phyloP scores from a whole-genome alignment of 2,329 filamentous ascomycete species.

The Myotisia sp. region DNA sequence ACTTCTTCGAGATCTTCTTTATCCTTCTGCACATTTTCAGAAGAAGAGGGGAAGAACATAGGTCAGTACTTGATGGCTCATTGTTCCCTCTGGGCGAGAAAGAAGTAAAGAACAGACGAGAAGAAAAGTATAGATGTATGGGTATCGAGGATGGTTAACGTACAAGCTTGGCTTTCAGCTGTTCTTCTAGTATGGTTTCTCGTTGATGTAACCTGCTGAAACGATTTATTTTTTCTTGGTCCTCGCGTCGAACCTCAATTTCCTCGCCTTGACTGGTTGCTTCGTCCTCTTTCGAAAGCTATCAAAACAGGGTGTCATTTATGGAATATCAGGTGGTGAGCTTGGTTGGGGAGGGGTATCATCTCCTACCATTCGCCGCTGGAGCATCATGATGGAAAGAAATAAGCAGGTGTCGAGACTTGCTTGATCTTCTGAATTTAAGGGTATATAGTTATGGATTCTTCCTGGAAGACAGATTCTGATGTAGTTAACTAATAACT shows the following conservation, averaged over 20 bases:
- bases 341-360: not conserved
- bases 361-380: slow-evolving; percentile 46
- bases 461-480: no score
- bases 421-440: no score
- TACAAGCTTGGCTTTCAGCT: slow-evolving; percentile 66
- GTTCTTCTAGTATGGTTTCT: slow-evolving; percentile 62
- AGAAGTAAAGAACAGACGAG: slow-evolving; percentile 1
- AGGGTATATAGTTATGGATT: no score
- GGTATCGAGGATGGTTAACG: slow-evolving; percentile 22
- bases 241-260: slow-evolving; percentile 84
- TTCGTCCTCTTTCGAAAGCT: slow-evolving; percentile 94
- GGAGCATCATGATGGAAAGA: slow-evolving; percentile 35
- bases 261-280: slow-evolving; percentile 58
- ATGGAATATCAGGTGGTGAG: not conserved
- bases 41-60: no score
- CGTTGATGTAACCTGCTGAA: slow-evolving; percentile 91
- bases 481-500: no score
- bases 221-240: slow-evolving; percentile 97
- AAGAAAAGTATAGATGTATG: not conserved
- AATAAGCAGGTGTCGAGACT: no score
- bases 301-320: not conserved
- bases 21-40: slow-evolving; percentile 63
- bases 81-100: no score
- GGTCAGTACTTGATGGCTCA: not conserved
- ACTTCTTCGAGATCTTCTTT: slow-evolving; percentile 96